Percentiles rank a stretch among this genome's conserved stretches.
Evolutionary conservation across 192 early-diverging fungal species (phyloP).

Genomic region (Coemansia sp.): DNA sequence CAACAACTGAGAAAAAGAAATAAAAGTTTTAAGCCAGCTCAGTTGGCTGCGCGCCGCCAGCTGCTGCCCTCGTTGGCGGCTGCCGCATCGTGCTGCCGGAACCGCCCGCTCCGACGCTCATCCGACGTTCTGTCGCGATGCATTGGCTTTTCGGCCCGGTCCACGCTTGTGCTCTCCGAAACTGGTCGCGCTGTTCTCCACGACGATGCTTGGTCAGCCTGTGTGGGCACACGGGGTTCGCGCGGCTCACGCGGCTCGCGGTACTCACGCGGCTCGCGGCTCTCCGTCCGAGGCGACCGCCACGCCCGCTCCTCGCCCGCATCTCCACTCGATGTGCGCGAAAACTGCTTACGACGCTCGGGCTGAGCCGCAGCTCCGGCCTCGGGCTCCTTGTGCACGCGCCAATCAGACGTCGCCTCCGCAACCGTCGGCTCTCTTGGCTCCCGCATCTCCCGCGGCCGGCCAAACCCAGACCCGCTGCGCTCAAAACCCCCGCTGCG

Average conservation of each 20-base stretch:
- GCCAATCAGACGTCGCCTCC: slow-evolving; percentile 32
- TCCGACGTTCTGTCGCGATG: neutral
- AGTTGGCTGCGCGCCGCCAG: neutral
- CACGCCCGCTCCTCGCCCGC: slow-evolving; percentile 18
- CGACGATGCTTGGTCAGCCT: slow-evolving; percentile 19
- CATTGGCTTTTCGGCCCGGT: slow-evolving; percentile 2
- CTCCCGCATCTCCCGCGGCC: slow-evolving; percentile 2
- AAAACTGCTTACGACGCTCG: slow-evolving; percentile 16
- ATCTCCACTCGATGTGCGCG: slow-evolving; percentile 33
- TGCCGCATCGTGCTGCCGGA: neutral
- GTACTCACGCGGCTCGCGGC: slow-evolving; percentile 15
- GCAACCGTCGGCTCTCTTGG: slow-evolving; percentile 22
- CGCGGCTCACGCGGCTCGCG: slow-evolving; percentile 21
- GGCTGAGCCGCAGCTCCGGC: neutral
- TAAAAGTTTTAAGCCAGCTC: neutral
- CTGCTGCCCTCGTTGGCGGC: neutral
- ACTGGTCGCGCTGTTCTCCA: slow-evolving; percentile 18
- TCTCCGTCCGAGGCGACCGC: slow-evolving; percentile 11
- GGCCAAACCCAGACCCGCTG: slow-evolving; percentile 7
- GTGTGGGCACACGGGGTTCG: slow-evolving; percentile 25
- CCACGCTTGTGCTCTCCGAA: neutral
- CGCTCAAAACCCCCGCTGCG: slow-evolving; percentile 5
- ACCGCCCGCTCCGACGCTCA: neutral
- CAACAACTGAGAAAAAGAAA: neutral
- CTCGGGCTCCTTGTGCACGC: slow-evolving; percentile 18